Percentiles rank a stretch among this genome's conserved stretches.
Conservation (phyloP, 768 basidiomycete species). For the Russula sp. region DNA sequence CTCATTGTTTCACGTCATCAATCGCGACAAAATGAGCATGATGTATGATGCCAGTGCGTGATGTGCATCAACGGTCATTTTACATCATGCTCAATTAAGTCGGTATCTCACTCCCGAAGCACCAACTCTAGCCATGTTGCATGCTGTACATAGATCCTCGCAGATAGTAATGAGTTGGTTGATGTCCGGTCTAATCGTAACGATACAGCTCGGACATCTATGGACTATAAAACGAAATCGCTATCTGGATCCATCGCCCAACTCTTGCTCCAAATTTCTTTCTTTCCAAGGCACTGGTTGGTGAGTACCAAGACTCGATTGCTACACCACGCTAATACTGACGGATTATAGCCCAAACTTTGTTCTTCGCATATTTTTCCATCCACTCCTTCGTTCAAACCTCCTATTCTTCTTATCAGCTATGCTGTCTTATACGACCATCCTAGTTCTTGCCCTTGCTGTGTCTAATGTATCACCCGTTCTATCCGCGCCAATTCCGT, state of each 20-base stretch:
- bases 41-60: too few species aligned
- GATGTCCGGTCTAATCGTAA: not conserved
- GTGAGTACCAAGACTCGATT: not conserved
- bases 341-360: not conserved
- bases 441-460: conserved; percentile 10
- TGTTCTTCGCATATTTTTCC: not conserved
- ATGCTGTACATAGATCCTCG: too few species aligned
- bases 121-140: too few species aligned
- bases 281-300: conserved; percentile 17
- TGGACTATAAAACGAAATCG: not conserved
- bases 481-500: conserved; percentile 2
- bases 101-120: too few species aligned
- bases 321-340: not conserved
- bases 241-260: not conserved
- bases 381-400: conserved; percentile 2
- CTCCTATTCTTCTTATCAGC: not conserved
- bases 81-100: too few species aligned
- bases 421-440: not conserved
- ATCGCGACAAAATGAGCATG: too few species aligned
- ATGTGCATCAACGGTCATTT: too few species aligned
- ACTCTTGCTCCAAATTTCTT: conserved; percentile 7
- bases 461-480: conserved; percentile 2
- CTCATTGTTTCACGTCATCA: too few species aligned
- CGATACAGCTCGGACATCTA: not conserved
- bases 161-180: not conserved